phyloP scores from a whole-genome alignment of 306 rosid genomes.

The Malus sieversii region DNA sequence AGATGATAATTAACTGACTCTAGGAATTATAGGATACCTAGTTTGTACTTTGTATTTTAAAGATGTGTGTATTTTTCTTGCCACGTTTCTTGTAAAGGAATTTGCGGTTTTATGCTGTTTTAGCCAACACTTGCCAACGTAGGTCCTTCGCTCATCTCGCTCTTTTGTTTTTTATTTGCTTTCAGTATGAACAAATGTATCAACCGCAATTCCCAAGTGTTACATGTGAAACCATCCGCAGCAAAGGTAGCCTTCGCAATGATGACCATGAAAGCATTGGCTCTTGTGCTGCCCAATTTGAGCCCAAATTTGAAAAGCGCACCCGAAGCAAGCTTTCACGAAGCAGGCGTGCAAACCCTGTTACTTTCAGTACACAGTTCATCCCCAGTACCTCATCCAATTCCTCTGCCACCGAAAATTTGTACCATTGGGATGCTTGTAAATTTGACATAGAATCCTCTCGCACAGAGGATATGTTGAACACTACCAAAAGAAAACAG shows the following conservation, averaged over 20 bases:
- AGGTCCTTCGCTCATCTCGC: not conserved
- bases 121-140: not conserved
- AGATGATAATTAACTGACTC: not conserved
- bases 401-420: conserved; percentile 11
- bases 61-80: not conserved
- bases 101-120: not conserved
- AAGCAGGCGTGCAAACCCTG: conserved; percentile 48
- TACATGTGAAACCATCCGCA: not conserved
- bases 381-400: conserved; percentile 11
- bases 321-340: conserved; percentile 45
- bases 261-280: conserved; percentile 49
- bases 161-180: not conserved
- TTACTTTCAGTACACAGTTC: conserved; percentile 21
- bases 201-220: conserved; percentile 5
- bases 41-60: not conserved
- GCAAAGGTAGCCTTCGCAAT: not conserved
- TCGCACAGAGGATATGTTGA: conserved; percentile 15
- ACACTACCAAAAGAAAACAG: conserved; percentile 23
- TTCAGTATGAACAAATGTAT: conserved; percentile 20
- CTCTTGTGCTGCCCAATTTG: conserved; percentile 47
- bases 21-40: not conserved
- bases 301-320: conserved; percentile 21
- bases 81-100: not conserved
- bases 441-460: conserved; percentile 26
- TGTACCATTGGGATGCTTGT: conserved; percentile 14